Evolutionary conservation across 768 basidiomycete species (phyloP), one percentile per base, ranked within the genome.

Genomic region (Rhizopogon vesiculosus): DNA sequence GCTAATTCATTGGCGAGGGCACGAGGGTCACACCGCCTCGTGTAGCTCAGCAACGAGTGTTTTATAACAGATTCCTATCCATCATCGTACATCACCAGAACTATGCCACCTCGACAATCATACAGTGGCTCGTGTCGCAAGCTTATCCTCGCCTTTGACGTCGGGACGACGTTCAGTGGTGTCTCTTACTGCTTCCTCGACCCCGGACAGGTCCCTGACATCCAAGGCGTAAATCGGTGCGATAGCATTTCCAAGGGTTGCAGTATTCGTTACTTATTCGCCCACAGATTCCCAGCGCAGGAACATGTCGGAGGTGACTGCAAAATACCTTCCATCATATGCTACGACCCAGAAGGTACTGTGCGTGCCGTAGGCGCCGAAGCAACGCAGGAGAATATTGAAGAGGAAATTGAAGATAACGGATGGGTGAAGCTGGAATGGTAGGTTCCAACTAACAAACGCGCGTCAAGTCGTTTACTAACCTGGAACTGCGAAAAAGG

Each of bases 101-200:
- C 45, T 33, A 70, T 72, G 69, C 61, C 60, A 43, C 62, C 62
- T 45, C 60, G 76, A 62, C 59, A 66, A 33, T 70, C 73, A 2
- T 79, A 76, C 66, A 62, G 60, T 31, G 81, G 80, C 16, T n/a
- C 67, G 7, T 55, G 61, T 31, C 73, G 74, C 40, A 75, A 74
- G 55, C 66, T 82, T 6, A 74, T 81, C 5, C 58, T 82, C 25
- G 78, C 78, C 0, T 77, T 83, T 39, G 81, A 83, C 54, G 63
- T 82, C 2, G 81, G 81, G 7, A 82, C 77, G 1, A 82, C 78
- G 2, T 80, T 66, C 45, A 80, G 79, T 35, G 78, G 78, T 3
- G 69, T 81, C 8, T 78, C 76, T 0, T 81, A 81, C 56, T 61
- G 65, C 42, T 62, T 71, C 39, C 68, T 71, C 16, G 61, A 63